Conservation (phyloP, 148 eudicot genomes). For the Rhododendron vialii region DNA sequence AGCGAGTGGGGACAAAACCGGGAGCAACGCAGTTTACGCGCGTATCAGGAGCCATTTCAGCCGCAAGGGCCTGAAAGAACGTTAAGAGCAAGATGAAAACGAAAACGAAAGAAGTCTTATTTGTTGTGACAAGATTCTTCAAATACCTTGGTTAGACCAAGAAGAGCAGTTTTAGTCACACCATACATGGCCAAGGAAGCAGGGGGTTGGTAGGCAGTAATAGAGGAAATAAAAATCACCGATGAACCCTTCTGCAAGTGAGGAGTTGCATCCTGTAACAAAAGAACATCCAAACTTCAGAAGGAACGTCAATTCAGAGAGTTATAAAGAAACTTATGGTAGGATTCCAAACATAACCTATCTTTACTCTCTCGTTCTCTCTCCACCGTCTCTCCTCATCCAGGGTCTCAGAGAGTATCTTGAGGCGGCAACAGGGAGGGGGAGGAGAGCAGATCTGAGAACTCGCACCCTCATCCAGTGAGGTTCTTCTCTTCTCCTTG, state of each 20-base stretch:
- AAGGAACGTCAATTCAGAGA: background rate
- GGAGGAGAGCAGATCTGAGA: too few relatives aligned
- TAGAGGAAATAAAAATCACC: constrained; percentile 68
- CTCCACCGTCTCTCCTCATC: too few relatives aligned
- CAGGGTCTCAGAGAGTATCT: too few relatives aligned
- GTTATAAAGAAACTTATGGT: background rate
- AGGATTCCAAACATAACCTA: too few relatives aligned
- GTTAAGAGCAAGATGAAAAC: background rate
- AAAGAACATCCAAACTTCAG: background rate
- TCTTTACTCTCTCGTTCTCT: too few relatives aligned
- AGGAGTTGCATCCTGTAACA: constrained; percentile 79
- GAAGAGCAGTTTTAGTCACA: constrained; percentile 94
- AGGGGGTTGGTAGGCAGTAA: constrained; percentile 55
- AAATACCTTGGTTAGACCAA: constrained; percentile 90
- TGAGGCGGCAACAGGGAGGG: too few relatives aligned
- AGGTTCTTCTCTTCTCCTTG: too few relatives aligned
- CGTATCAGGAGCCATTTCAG: constrained; percentile 90
- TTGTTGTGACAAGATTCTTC: background rate
- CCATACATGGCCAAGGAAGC: constrained; percentile 73
- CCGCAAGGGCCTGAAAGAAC: constrained; percentile 74
- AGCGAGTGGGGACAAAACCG: constrained; percentile 88
- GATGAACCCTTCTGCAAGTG: constrained; percentile 67
- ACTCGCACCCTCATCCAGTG: too few relatives aligned
- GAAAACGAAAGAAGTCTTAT: background rate
- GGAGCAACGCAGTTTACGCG: constrained; percentile 96